Base-by-base conservation (phyloP, 805 yeast species). In the Teunomyces panamensis region DNA sequence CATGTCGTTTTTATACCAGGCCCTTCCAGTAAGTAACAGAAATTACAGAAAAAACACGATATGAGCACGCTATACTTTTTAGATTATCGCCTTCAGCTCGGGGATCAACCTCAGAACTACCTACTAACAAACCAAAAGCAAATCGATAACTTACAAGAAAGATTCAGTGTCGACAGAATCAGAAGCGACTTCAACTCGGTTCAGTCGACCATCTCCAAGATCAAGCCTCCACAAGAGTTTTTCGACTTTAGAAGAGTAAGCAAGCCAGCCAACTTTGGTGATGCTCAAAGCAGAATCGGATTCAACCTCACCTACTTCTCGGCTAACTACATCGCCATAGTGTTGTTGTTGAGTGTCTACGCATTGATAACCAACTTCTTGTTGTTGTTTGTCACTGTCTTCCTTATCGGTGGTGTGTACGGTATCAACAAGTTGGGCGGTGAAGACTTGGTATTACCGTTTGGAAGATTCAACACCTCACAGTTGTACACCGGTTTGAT, bases 191-290 rank as follows among this genome's bases (percentile, higher is more conserved):
- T 57, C 34, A 52, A 68, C 34, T 55, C 83, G 2, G 56, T 92
- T 43, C 89, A 85, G 62, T 60, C 76, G 33, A 80, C 84, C 53
- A 73, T 90, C 52, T 69, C 94, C 42, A 80, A 87, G 58, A 67
- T 94, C 51, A 85, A 87, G 62, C 89, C 97, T 32, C 91, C 95
- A 36, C 94, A 86, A 67, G 99, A 94, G 65, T 94, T 94, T 64
- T 89, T 94, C 62, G 97, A 94, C 65, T 69, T 87, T 62, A 87
- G 90, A 68, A 84, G 96, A 64, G 67, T 94, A 52, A 87, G 96
- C 32, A 90, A 89, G 65, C 99, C 99, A 16, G 83, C 80, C 46
- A 90, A 89, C 67, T 86, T 90, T 65, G 83, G 86, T 43, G 99
- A 94, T 56, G 74, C 87, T 44, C 99, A 94, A 71, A 81, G 87